Percentiles rank a stretch among this genome's conserved stretches.
Conservation (phyloP, 1,139 yeast species). For the Hyphopichia wangnamkhiaoensis region DNA sequence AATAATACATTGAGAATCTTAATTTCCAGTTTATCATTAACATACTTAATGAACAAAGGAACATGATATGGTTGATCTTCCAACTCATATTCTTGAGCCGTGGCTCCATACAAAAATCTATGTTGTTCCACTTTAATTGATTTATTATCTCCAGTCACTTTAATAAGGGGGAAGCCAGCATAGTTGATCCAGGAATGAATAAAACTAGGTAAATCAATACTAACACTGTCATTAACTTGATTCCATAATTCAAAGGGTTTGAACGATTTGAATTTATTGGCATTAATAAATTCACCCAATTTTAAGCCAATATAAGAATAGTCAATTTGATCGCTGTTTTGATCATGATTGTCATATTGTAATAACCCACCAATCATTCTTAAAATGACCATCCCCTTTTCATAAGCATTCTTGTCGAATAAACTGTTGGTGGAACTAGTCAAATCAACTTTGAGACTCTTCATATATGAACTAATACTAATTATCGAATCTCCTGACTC, state of each 20-base stretch:
- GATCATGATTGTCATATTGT: slow-evolving; percentile 31
- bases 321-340: slow-evolving; percentile 17
- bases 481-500: slow-evolving; percentile 19
- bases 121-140: slow-evolving; percentile 52
- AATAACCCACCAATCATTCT: slow-evolving; percentile 55
- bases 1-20: slow-evolving; percentile 41
- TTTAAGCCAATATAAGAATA: slow-evolving; percentile 31
- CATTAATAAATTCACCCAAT: slow-evolving; percentile 43
- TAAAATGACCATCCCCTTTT: slow-evolving; percentile 62
- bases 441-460: slow-evolving; percentile 33
- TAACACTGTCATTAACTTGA: slow-evolving; percentile 27
- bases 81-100: slow-evolving; percentile 25
- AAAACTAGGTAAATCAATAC: slow-evolving; percentile 39
- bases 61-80: slow-evolving; percentile 52
- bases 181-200: slow-evolving; percentile 60
- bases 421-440: slow-evolving; percentile 40
- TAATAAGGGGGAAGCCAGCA: slow-evolving; percentile 59
- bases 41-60: slow-evolving; percentile 51
- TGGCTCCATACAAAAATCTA: slow-evolving; percentile 37
- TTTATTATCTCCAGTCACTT: slow-evolving; percentile 32
- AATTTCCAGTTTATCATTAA: slow-evolving; percentile 25
- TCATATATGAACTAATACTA: slow-evolving; percentile 28
- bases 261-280: slow-evolving; percentile 37
- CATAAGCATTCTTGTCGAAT: slow-evolving; percentile 58
- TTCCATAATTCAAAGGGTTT: slow-evolving; percentile 64